Conservation (phyloP, 202 grass and related monocot species). For the Bolboschoenoplectus hybrid region DNA sequence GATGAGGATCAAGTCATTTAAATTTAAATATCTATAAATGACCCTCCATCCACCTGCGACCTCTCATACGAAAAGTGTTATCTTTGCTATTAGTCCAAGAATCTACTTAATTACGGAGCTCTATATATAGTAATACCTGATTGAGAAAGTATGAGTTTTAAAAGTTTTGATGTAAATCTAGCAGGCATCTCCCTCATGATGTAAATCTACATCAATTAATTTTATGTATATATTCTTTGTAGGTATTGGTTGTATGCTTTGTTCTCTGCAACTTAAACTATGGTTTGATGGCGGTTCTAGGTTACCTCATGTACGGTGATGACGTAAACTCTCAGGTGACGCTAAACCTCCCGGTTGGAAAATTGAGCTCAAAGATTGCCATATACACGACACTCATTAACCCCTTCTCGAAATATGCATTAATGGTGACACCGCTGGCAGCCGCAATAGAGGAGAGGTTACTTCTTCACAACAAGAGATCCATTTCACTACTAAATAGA, state of each 20-base stretch:
- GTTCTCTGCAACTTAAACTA: slow-evolving; percentile 60
- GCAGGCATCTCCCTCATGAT: not conserved
- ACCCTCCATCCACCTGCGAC: too few relatives aligned
- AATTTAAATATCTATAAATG: too few relatives aligned
- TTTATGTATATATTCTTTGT: not conserved
- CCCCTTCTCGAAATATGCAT: slow-evolving; percentile 72
- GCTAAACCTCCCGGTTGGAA: slow-evolving; percentile 64
- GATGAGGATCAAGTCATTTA: too few relatives aligned
- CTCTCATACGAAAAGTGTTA: too few relatives aligned
- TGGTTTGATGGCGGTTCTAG: slow-evolving; percentile 69
- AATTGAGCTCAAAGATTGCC: slow-evolving; percentile 63
- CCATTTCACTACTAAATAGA: slow-evolving; percentile 38
- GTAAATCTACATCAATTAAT: not conserved
- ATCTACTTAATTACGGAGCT: not conserved
- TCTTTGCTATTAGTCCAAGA: not conserved
- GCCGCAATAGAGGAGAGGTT: slow-evolving; percentile 67
- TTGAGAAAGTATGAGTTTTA: not conserved
- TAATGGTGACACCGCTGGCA: slow-evolving; percentile 64
- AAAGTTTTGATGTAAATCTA: not conserved
- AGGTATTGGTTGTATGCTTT: slow-evolving; percentile 69
- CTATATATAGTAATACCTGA: not conserved
- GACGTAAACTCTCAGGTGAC: slow-evolving; percentile 73
- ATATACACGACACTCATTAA: slow-evolving; percentile 82
- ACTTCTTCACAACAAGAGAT: slow-evolving; percentile 38
- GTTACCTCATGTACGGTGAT: slow-evolving; percentile 80